A percentile compares a stretch with the other conserved stretches of the same genome.
Conservation (phyloP, 2,329 filamentous ascomycete genomes). For the Ceratocystis variospora region DNA sequence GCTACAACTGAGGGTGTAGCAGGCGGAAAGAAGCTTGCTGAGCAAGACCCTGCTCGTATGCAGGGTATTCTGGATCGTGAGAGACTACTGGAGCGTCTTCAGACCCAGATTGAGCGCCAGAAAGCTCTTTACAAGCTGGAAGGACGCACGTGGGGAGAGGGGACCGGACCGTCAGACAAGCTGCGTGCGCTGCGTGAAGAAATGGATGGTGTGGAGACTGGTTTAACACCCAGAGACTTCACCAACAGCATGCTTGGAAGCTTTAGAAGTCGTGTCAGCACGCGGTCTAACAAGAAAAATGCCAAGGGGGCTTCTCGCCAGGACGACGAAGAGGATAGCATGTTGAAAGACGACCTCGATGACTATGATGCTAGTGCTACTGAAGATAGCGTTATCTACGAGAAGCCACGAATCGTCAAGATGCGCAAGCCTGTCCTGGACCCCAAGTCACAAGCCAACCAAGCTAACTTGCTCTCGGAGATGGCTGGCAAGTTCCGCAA, state of each 20-base stretch:
- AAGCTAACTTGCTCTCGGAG: slow-evolving; percentile 54
- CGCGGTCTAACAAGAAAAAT: slow-evolving; percentile 33
- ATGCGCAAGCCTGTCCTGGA: slow-evolving; percentile 56
- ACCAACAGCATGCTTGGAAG: slow-evolving; percentile 61
- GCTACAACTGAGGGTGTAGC: slow-evolving; percentile 27
- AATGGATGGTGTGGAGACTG: slow-evolving; percentile 57
- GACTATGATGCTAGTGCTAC: slow-evolving; percentile 39
- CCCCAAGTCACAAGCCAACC: slow-evolving; percentile 52
- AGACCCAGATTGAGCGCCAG: slow-evolving; percentile 88
- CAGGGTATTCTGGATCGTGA: slow-evolving; percentile 89
- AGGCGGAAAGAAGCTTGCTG: slow-evolving; percentile 36
- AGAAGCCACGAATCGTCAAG: slow-evolving; percentile 67
- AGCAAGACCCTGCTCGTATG: slow-evolving; percentile 62
- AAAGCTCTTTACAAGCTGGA: slow-evolving; percentile 98
- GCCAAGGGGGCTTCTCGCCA: slow-evolving; percentile 43
- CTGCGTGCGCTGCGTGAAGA: slow-evolving; percentile 82
- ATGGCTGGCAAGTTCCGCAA: slow-evolving; percentile 51
- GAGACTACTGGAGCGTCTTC: slow-evolving; percentile 79
- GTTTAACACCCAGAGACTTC: slow-evolving; percentile 40
- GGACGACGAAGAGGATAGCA: slow-evolving; percentile 20
- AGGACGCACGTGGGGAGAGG: slow-evolving; percentile 75
- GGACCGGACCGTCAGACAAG: slow-evolving; percentile 72
- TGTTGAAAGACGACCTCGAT: slow-evolving; percentile 34
- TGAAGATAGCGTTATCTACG: slow-evolving; percentile 51
- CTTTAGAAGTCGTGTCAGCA: slow-evolving; percentile 47